Evolutionary conservation across 495 filamentous ascomycete genomes (phyloP).

Genomic region (Neurospora cerealis): DNA sequence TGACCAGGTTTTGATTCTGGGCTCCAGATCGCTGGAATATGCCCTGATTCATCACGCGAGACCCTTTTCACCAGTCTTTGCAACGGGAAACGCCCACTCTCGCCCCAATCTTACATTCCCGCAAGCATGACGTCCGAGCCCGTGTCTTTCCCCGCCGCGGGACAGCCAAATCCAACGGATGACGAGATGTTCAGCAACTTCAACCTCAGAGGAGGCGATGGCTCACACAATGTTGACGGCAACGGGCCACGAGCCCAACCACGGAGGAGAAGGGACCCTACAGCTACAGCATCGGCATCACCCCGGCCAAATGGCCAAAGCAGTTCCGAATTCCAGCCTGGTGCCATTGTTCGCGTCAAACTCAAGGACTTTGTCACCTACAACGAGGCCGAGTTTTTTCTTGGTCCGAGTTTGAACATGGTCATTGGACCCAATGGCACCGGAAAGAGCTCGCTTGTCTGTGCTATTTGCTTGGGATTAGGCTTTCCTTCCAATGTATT

Average conservation of each 20-base stretch:
- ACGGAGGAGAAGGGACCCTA: background rate
- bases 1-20: background rate
- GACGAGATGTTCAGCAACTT: background rate
- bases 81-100: background rate
- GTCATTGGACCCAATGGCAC: conserved; percentile 97
- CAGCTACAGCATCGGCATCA: conserved; percentile 1
- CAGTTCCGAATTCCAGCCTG: conserved; percentile 49
- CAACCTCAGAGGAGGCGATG: background rate
- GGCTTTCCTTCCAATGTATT: conserved; percentile 77
- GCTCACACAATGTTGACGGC: background rate
- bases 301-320: conserved; percentile 2
- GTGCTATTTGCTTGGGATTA: conserved; percentile 89
- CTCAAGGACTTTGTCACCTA: conserved; percentile 95
- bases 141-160: background rate
- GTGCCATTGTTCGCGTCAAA: conserved; percentile 81
- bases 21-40: background rate
- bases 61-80: background rate
- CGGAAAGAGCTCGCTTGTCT: conserved; percentile 94
- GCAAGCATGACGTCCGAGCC: background rate
- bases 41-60: background rate
- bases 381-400: conserved; percentile 75
- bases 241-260: background rate
- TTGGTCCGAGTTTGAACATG: conserved; percentile 94
- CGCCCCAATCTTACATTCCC: background rate
- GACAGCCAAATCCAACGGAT: background rate